Percentiles rank a stretch among this genome's conserved stretches.
These are phyloP conservation scores for Huntiella savannae DNA, from an alignment of 2,329 filamentous ascomycete species.

Conservation along the genomic window DNA sequence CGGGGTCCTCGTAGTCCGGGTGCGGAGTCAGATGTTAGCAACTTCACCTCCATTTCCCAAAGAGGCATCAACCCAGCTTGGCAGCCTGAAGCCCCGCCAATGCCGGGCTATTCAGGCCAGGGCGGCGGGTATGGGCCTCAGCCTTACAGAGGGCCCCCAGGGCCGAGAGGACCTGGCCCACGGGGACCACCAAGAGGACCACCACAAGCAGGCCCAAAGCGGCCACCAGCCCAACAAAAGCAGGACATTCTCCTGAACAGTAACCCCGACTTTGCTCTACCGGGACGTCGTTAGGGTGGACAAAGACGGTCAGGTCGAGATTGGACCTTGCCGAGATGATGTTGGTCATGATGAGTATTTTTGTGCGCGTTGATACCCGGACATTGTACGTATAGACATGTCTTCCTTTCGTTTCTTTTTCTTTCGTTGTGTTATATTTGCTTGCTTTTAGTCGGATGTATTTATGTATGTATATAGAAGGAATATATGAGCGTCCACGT, in stretches of 20 bases:
- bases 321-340: too few relatives aligned
- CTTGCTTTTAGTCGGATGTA: not conserved
- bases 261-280: slow-evolving; percentile 75
- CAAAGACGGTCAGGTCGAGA: too few relatives aligned
- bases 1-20: slow-evolving; percentile 43
- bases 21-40: slow-evolving; percentile 57
- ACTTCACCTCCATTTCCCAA: slow-evolving; percentile 82
- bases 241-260: slow-evolving; percentile 57
- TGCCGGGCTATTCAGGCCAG: slow-evolving; percentile 15
- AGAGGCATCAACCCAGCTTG: slow-evolving; percentile 76
- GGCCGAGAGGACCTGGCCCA: not conserved
- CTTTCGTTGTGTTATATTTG: not conserved
- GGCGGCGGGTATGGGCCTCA: slow-evolving; percentile 18
- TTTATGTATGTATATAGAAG: too few relatives aligned
- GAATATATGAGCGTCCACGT: too few relatives aligned
- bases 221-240: slow-evolving; percentile 28
- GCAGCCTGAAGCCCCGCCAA: slow-evolving; percentile 36
- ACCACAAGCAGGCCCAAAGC: slow-evolving; percentile 17
- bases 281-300: slow-evolving; percentile 16
- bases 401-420: slow-evolving; percentile 1
- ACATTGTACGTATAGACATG: not conserved
- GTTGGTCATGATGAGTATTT: not conserved
- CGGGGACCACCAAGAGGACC: slow-evolving; percentile 5
- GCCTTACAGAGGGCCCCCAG: not conserved
- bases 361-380: slow-evolving; percentile 6